Percentiles rank a stretch among this genome's conserved stretches.
Conservation (phyloP, 805 yeast species). For the Kazachstania martiniae region DNA sequence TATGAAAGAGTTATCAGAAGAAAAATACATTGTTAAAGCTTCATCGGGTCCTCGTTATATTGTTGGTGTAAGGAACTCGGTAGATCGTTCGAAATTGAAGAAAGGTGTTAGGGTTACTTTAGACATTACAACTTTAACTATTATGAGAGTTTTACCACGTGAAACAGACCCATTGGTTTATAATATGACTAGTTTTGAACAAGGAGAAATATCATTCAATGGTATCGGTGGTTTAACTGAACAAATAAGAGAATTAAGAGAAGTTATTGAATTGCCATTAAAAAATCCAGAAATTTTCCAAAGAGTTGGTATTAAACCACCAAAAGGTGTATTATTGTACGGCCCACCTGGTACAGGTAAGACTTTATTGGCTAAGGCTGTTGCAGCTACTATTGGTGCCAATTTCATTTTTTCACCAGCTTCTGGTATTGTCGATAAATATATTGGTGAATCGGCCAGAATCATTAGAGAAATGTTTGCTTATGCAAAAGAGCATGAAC, state of each 20-base stretch:
- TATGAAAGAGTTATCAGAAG: slow-evolving; percentile 88
- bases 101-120: slow-evolving; percentile 95
- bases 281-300: slow-evolving; percentile 93
- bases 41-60: slow-evolving; percentile 95
- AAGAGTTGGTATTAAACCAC: slow-evolving; percentile 97
- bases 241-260: slow-evolving; percentile 92
- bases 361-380: slow-evolving; percentile 91
- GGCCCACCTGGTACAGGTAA: slow-evolving; percentile 99
- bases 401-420: slow-evolving; percentile 98
- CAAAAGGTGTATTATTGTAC: slow-evolving; percentile 90
- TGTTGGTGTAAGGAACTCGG: slow-evolving; percentile 92
- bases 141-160: slow-evolving; percentile 93
- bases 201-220: slow-evolving; percentile 91
- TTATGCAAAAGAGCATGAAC: slow-evolving; percentile 95
- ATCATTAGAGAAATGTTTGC: slow-evolving; percentile 96
- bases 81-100: slow-evolving; percentile 68
- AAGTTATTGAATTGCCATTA: slow-evolving; percentile 92
- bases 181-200: slow-evolving; percentile 95
- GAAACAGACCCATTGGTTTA: slow-evolving; percentile 97
- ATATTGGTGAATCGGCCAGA: slow-evolving; percentile 96
- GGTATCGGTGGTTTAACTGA: slow-evolving; percentile 95
- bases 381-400: slow-evolving; percentile 97
- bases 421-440: slow-evolving; percentile 93
- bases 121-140: slow-evolving; percentile 95
- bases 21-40: slow-evolving; percentile 90